Evolutionary conservation across 2,329 filamentous ascomycete species (phyloP).

Genomic region (Alternaria burnsii): DNA sequence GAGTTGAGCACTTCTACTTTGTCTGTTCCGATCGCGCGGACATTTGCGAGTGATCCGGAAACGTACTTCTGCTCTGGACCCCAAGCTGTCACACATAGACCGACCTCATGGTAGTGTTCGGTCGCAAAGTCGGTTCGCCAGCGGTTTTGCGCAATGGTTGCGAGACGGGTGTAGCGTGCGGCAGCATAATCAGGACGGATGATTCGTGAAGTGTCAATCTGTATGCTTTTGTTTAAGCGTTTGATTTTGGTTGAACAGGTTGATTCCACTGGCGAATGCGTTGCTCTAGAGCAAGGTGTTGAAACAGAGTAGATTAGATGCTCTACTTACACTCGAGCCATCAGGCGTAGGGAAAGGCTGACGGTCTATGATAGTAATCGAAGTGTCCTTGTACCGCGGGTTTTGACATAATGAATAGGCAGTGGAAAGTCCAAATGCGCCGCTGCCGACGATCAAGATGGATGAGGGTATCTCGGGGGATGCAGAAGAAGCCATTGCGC

Average conservation of each 20-base stretch:
- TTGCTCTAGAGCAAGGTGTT: neutral
- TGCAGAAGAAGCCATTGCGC: slow-evolving; percentile 33
- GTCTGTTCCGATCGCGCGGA: slow-evolving; percentile 47
- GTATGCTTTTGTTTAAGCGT: slow-evolving; percentile 9
- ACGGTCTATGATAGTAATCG: slow-evolving; percentile 67
- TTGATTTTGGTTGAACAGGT: neutral
- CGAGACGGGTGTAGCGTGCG: slow-evolving; percentile 77
- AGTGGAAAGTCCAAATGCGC: slow-evolving; percentile 68
- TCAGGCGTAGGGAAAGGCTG: slow-evolving; percentile 66
- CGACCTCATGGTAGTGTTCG: slow-evolving; percentile 74
- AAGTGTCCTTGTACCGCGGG: slow-evolving; percentile 58
- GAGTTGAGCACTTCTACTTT: slow-evolving; percentile 52
- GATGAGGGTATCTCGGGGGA: slow-evolving; percentile 49
- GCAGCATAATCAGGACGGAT: slow-evolving; percentile 82
- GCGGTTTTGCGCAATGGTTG: slow-evolving; percentile 71
- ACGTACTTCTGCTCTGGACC: slow-evolving; percentile 56
- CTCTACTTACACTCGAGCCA: slow-evolving; percentile 59
- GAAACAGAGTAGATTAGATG: neutral
- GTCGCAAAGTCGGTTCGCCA: slow-evolving; percentile 73
- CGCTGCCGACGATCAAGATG: slow-evolving; percentile 60
- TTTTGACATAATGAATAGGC: slow-evolving; percentile 75
- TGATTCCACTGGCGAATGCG: neutral
- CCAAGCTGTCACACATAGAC: slow-evolving; percentile 71
- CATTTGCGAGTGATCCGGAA: slow-evolving; percentile 46
- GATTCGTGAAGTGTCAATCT: slow-evolving; percentile 68